These are phyloP conservation scores for Bidens hawaiensis DNA, from an alignment of 140 eudicot genomes.

Conservation along the genomic window DNA sequence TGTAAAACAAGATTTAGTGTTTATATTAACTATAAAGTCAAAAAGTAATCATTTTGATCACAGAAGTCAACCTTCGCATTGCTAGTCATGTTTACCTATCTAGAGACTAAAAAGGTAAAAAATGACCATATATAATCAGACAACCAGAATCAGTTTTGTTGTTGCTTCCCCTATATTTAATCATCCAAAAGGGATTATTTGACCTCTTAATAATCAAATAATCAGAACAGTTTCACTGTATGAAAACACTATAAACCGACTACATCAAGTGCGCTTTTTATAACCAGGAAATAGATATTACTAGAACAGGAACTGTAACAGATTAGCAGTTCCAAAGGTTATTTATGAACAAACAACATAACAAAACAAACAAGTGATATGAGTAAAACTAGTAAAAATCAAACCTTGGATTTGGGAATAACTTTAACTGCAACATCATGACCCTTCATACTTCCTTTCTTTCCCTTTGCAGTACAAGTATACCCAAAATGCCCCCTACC, in stretches of 20 bases:
- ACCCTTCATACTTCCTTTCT: too few relatives aligned
- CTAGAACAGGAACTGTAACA: too few relatives aligned
- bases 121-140: not conserved
- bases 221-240: not conserved
- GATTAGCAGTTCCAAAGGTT: not conserved
- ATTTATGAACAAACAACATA: not conserved
- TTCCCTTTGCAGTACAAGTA: conserved; percentile 56
- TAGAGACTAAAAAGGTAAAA: too few relatives aligned
- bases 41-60: too few relatives aligned
- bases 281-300: not conserved
- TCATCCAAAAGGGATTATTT: not conserved
- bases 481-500: conserved; percentile 99
- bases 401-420: too few relatives aligned
- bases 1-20: too few relatives aligned
- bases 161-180: too few relatives aligned
- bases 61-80: too few relatives aligned
- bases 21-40: too few relatives aligned
- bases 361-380: not conserved
- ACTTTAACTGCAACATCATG: too few relatives aligned
- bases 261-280: not conserved
- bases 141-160: not conserved
- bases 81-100: too few relatives aligned
- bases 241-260: not conserved
- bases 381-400: not conserved
- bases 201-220: not conserved